Conservation (phyloP, 164 flowering plant genomes). For the Paratinospora sagittata region DNA sequence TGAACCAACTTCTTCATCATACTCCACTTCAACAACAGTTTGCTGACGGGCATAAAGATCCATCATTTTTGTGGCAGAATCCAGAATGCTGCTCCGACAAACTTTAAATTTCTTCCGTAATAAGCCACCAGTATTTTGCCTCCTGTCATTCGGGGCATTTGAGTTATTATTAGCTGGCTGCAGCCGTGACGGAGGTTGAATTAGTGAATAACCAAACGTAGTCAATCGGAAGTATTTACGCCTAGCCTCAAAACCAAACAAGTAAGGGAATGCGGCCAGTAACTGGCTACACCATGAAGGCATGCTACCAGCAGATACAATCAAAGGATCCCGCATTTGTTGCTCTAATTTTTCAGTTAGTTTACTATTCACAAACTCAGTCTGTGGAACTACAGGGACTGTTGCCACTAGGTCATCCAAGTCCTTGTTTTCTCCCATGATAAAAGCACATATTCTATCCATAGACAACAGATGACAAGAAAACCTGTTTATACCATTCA, state of each 20-base stretch:
- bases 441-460: constrained; percentile 47
- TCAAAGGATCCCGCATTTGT: constrained; percentile 74
- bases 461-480: constrained; percentile 41
- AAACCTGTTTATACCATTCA: constrained; percentile 61
- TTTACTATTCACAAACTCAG: constrained; percentile 69
- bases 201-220: constrained; percentile 42
- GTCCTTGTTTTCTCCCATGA: constrained; percentile 44
- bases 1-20: constrained; percentile 82
- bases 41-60: constrained; percentile 37
- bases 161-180: constrained; percentile 24
- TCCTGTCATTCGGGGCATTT: constrained; percentile 36
- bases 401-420: constrained; percentile 41
- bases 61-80: constrained; percentile 83
- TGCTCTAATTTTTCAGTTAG: constrained; percentile 86
- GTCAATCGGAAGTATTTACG: constrained; percentile 62
- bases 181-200: constrained; percentile 18
- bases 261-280: constrained; percentile 62
- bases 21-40: constrained; percentile 67
- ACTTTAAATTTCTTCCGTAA: constrained; percentile 69
- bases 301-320: constrained; percentile 56
- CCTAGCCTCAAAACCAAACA: constrained; percentile 75
- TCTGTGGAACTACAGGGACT: constrained; percentile 37
- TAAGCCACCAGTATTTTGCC: constrained; percentile 20
- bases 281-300: constrained; percentile 83
- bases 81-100: constrained; percentile 49